Conservation (phyloP, 2,329 filamentous ascomycete species). For the Dactylellina haptotyla region DNA sequence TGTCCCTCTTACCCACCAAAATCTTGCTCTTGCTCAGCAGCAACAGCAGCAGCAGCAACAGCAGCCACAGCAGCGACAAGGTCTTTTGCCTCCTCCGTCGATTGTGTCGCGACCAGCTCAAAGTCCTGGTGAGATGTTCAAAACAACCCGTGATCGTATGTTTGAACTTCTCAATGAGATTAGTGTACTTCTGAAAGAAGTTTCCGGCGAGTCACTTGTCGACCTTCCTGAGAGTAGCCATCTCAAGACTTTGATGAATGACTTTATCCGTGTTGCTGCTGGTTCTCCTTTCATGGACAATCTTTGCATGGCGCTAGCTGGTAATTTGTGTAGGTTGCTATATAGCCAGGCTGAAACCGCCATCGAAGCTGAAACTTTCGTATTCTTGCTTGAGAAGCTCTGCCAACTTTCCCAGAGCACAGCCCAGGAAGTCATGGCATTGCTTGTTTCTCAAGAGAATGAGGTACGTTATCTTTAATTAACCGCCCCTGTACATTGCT, state of each 20-base stretch:
- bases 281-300: slow-evolving; percentile 68
- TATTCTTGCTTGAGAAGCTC: slow-evolving; percentile 70
- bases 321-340: slow-evolving; percentile 68
- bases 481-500: not conserved
- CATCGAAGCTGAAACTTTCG: slow-evolving; percentile 73
- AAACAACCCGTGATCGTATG: slow-evolving; percentile 44
- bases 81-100: slow-evolving; percentile 61
- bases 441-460: slow-evolving; percentile 65
- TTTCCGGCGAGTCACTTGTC: slow-evolving; percentile 24
- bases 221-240: slow-evolving; percentile 45
- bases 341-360: slow-evolving; percentile 61
- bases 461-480: slow-evolving; percentile 59
- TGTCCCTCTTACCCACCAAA: slow-evolving; percentile 64
- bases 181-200: slow-evolving; percentile 35
- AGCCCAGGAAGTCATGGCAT: slow-evolving; percentile 65
- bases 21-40: slow-evolving; percentile 70
- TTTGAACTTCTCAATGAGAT: slow-evolving; percentile 45
- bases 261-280: slow-evolving; percentile 43
- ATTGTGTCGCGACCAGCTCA: slow-evolving; percentile 61
- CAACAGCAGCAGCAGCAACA: slow-evolving; percentile 64
- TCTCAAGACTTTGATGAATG: slow-evolving; percentile 50
- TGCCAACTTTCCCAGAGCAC: slow-evolving; percentile 71
- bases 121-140: slow-evolving; percentile 59
- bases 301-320: slow-evolving; percentile 68
- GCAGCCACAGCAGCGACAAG: slow-evolving; percentile 63